Base-by-base conservation (phyloP, 768 basidiomycete genomes). In the Pulveroboletus sp. region DNA sequence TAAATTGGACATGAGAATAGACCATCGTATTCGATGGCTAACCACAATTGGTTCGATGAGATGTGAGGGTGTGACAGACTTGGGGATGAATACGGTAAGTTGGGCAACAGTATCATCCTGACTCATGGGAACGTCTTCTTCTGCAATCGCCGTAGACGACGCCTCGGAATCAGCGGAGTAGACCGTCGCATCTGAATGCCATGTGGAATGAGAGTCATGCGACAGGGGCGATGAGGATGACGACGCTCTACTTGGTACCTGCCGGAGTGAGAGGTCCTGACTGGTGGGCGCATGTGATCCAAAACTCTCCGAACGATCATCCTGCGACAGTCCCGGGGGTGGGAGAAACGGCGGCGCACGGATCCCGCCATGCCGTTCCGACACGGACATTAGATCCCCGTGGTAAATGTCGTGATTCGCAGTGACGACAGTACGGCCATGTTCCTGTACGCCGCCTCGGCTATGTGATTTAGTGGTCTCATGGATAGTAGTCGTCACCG, bases 1-100 rank as follows among this genome's bases (percentile, higher is more conserved):
- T 7, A 76, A 75, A 63, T 97, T 98, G 53, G 75, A 76, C 61
- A 94, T 86, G 44, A 84, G 72, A 52, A 91, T 86, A 14, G 66
- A 79, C 89, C 89, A 90, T 33, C 85, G 79, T 57, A 97, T 78
- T 41, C 87, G 84, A 69, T 98, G 91, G 2, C 75, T 75, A 19
- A 93, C 75, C 17, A 71, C 69, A 46, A 94, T 82, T 0, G 94
- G 94, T 50, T 89, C 86, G 27, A 89, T 73, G 6, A 72, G 47
- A 52, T 93, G 90, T 0, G 86, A 82, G 0, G 92, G 88, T 6
- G 85, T 85, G 11, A 76, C 66, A 7, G 72, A 76, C 5, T 71
- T 57, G 0, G 90, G 90, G 11, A 93, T 69, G 4, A 72, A 68
- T 19, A 91, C 68, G 40, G 75, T 71, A 35, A 93, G 69, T 29